Conservation (phyloP, 2,329 filamentous ascomycete species). For the Akanthomyces muscarius region DNA sequence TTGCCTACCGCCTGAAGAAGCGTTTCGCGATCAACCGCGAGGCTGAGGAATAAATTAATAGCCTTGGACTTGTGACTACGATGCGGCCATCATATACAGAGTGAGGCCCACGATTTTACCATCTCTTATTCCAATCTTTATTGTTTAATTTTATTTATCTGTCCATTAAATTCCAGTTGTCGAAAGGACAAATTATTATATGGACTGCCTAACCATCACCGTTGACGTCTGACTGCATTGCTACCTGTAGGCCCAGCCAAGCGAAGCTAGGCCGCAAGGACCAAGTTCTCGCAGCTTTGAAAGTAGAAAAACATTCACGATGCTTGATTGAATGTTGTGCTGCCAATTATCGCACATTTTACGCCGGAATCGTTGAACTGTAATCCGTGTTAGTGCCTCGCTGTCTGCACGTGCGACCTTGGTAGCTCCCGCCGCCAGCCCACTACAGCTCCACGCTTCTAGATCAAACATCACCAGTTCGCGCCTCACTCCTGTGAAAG, state of each 20-base stretch:
- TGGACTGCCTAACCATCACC: no score
- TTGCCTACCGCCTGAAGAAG: constrained; percentile 37
- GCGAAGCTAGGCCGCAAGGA: no score
- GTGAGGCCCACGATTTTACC: background rate
- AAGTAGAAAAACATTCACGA: background rate
- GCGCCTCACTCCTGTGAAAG: background rate
- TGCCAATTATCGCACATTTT: no score
- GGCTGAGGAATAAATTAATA: background rate
- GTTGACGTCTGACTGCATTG: no score
- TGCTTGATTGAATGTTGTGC: no score
- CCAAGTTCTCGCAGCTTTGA: background rate
- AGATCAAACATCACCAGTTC: background rate
- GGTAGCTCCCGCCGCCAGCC: background rate
- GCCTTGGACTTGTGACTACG: background rate
- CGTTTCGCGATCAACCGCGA: constrained; percentile 8
- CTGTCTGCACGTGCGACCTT: background rate
- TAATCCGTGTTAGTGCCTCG: background rate
- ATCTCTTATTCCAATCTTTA: background rate
- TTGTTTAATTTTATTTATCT: background rate
- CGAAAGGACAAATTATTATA: background rate
- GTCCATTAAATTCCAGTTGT: background rate
- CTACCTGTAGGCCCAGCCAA: no score
- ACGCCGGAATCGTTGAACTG: background rate
- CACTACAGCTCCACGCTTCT: background rate
- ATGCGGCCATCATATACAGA: background rate